Evolutionary conservation across 345 rosid genomes (phyloP).

Genomic region (thale cress (Arabidopsis thaliana)): DNA sequence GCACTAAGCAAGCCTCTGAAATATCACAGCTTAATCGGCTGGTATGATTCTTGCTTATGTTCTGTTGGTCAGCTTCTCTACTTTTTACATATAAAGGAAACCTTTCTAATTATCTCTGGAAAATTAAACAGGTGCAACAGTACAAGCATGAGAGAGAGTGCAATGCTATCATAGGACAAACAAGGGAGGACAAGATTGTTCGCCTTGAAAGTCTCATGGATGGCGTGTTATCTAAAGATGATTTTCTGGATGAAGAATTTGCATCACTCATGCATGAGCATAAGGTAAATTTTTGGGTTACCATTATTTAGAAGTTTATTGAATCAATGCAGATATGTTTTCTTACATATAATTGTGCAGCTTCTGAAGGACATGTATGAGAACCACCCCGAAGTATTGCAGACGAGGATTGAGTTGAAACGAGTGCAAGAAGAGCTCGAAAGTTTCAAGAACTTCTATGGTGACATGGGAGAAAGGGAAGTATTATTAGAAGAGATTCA

Average conservation of each 20-base stretch:
- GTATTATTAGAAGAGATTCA: conserved; percentile 92
- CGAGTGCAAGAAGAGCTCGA: conserved; percentile 85
- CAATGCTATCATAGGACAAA: conserved; percentile 86
- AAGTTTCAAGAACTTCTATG: conserved; percentile 69
- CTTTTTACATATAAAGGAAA: conserved; percentile 2
- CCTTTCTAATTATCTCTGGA: conserved; percentile 16
- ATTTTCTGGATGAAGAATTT: conserved; percentile 85
- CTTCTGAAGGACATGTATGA: conserved; percentile 89
- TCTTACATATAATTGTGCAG: conserved; percentile 53
- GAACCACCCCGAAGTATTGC: conserved; percentile 86
- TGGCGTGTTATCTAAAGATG: conserved; percentile 88
- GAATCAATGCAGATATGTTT: conserved; percentile 28
- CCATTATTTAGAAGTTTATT: background rate
- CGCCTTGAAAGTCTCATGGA: conserved; percentile 97
- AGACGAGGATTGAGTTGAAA: conserved; percentile 76
- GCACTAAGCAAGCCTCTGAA: conserved; percentile 87
- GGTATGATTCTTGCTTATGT: conserved; percentile 58
- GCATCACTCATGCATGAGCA: conserved; percentile 79
- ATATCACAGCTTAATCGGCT: conserved; percentile 90
- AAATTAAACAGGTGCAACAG: conserved; percentile 79
- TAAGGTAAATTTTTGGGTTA: conserved; percentile 52
- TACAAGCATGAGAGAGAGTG: conserved; percentile 99
- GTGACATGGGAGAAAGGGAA: conserved; percentile 87
- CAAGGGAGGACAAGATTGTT: conserved; percentile 89
- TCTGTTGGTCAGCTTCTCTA: conserved; percentile 21